A percentile compares a stretch with the other conserved stretches of the same genome.
Evolutionary conservation across 2,329 filamentous ascomycete species (phyloP).

Genomic region (Cercospora sp.): DNA sequence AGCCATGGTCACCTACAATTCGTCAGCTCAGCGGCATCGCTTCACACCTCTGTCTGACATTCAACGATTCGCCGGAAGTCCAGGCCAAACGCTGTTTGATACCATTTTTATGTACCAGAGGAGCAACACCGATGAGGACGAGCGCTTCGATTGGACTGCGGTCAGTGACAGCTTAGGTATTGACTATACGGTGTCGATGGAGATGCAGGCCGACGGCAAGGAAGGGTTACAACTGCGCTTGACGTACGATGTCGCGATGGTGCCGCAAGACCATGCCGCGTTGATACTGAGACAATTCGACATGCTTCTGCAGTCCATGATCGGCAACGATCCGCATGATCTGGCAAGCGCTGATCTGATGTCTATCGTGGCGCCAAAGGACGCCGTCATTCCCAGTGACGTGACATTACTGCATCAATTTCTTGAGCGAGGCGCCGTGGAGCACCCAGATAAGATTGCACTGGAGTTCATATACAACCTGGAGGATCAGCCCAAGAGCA

Average conservation of each 20-base stretch:
- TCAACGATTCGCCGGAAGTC: constrained; percentile 68
- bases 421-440: constrained; percentile 64
- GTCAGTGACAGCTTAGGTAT: constrained; percentile 67
- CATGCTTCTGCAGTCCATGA: constrained; percentile 60
- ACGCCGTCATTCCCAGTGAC: constrained; percentile 58
- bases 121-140: constrained; percentile 14
- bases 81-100: constrained; percentile 72
- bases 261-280: constrained; percentile 68
- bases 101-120: constrained; percentile 85
- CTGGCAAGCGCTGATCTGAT: constrained; percentile 10
- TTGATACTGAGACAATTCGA: constrained; percentile 73
- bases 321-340: constrained; percentile 36
- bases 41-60: constrained; percentile 70
- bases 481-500: constrained; percentile 48
- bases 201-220: constrained; percentile 62
- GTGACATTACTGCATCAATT: constrained; percentile 72
- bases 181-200: constrained; percentile 79
- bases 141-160: constrained; percentile 57
- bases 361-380: constrained; percentile 65
- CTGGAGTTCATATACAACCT: constrained; percentile 67
- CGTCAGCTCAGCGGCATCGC: constrained; percentile 66
- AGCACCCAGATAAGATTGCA: constrained; percentile 62
- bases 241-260: constrained; percentile 63
- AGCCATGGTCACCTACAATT: constrained; percentile 66
- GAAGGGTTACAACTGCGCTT: constrained; percentile 62